These are phyloP conservation scores for Cymbidium sinense DNA, from an alignment of 106 monocot species.

Conservation along the genomic window DNA sequence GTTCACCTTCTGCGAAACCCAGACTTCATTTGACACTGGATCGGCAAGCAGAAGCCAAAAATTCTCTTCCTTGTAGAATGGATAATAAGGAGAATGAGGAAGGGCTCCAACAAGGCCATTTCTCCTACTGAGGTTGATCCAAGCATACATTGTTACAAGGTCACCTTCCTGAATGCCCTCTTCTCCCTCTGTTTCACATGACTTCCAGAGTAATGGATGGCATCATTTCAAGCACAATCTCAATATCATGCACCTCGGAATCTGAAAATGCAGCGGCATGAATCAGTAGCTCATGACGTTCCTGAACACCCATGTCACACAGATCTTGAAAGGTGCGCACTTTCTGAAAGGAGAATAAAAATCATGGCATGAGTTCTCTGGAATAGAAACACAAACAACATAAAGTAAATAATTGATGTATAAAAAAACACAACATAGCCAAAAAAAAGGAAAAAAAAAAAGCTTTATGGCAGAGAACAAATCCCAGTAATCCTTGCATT, in stretches of 20 bases:
- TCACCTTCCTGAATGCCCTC: slow-evolving; percentile 96
- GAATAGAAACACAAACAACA: background rate
- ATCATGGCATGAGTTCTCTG: background rate
- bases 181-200: slow-evolving; percentile 92
- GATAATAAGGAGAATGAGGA: slow-evolving; percentile 69
- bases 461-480: background rate
- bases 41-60: slow-evolving; percentile 88
- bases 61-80: slow-evolving; percentile 92
- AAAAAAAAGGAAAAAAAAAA: too few species aligned
- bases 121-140: slow-evolving; percentile 60
- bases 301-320: slow-evolving; percentile 45
- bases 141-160: slow-evolving; percentile 81
- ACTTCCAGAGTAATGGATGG: slow-evolving; percentile 70
- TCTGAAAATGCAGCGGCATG: slow-evolving; percentile 60
- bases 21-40: slow-evolving; percentile 63
- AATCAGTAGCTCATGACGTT: slow-evolving; percentile 63
- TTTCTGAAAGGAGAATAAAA: slow-evolving; percentile 41
- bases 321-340: slow-evolving; percentile 77
- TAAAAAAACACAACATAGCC: background rate
- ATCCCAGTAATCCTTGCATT: background rate
- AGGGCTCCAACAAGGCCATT: slow-evolving; percentile 69
- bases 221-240: slow-evolving; percentile 72
- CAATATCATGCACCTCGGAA: slow-evolving; percentile 48
- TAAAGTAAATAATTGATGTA: background rate
- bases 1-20: slow-evolving; percentile 91